A percentile compares a stretch with the other conserved stretches of the same genome.
phyloP scores from a whole-genome alignment of 164 flowering plant species.

The Akebia trifoliata region DNA sequence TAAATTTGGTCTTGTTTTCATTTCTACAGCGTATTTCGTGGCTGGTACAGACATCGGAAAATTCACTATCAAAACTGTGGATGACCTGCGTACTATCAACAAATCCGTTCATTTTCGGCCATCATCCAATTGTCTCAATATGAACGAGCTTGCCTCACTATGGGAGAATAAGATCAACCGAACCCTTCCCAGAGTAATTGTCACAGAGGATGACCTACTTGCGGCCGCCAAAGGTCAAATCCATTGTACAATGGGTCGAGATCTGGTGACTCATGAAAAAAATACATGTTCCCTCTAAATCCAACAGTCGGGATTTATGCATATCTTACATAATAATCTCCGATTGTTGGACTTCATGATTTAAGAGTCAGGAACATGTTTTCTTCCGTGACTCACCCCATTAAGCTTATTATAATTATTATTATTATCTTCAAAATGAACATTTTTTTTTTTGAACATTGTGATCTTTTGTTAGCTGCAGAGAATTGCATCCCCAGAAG shows the following conservation, averaged over 20 bases:
- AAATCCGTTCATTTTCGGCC: slow-evolving; percentile 61
- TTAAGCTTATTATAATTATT: neutral
- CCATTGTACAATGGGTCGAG: no score
- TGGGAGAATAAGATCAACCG: slow-evolving; percentile 59
- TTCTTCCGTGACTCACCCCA: no score
- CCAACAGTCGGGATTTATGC: neutral
- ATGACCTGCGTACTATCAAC: slow-evolving; percentile 45
- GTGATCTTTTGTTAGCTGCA: slow-evolving; percentile 14
- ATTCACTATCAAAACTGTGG: slow-evolving; percentile 44
- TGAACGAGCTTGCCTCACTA: slow-evolving; percentile 53
- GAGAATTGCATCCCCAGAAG: slow-evolving; percentile 58
- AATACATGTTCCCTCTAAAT: neutral
- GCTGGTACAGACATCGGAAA: slow-evolving; percentile 69
- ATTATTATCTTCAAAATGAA: neutral
- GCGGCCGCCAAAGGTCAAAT: slow-evolving; percentile 47
- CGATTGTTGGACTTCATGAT: no score
- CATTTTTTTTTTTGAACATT: neutral
- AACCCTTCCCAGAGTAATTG: slow-evolving; percentile 41
- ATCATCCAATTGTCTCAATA: slow-evolving; percentile 31
- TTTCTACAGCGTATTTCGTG: slow-evolving; percentile 56
- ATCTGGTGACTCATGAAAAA: no score
- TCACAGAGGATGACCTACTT: slow-evolving; percentile 45
- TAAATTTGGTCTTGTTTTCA: neutral
- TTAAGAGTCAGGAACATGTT: neutral
- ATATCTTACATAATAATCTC: no score